Evolutionary conservation across 208 protist species (phyloP), one percentile per base, ranked within the genome.

Genomic region (Balamuthia mandrillaris): DNA sequence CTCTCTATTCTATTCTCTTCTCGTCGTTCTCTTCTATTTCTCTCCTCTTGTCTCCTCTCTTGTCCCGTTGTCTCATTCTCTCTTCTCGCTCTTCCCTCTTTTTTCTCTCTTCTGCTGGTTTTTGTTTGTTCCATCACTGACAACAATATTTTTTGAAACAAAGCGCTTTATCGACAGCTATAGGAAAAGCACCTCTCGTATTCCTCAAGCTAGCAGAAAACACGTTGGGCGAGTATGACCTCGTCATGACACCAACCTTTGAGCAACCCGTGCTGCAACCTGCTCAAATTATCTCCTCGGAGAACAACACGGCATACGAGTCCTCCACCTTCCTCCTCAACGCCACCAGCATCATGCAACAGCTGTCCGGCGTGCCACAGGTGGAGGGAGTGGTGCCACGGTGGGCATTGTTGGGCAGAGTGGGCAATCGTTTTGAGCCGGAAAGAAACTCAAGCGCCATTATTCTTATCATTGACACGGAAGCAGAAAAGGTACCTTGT

Each of bases 401-500:
- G 5, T 88, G 85, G 85, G 58, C 83, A 21, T 54, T 88, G 44
- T 35, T 70, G 14, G 79, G 47, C 12, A 52, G 63, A 18, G 35
- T 85, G 3, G 63, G 47, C 6, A 85, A 88, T 49, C 39, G 63
- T 3, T 84, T 70, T 75, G 51, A 87, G n/a, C 81, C 27, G 6
- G 6, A 12, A 3, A 39, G 54, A 18, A 85, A 84, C 41, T 70
- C 78, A 37, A 79, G 77, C 14, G 74, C 66, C 24, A 96, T 90
- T 72, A 29, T 96, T n/a, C 54, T 96, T 1, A 52, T 96, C 29
- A 89, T 92, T 60, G 91, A 96, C 90, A 91, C 92, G 12, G 88
- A 86, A 41, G 82, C 86, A 3, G 94, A 84, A 45, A 45, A 96
- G 85, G 58, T 82, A n/a, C n/a, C n/a, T n/a, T n/a, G n/a, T n/a